These are phyloP conservation scores for Colletotrichum tofieldiae DNA, from an alignment of 2,329 filamentous ascomycete genomes.

Conservation along the genomic window DNA sequence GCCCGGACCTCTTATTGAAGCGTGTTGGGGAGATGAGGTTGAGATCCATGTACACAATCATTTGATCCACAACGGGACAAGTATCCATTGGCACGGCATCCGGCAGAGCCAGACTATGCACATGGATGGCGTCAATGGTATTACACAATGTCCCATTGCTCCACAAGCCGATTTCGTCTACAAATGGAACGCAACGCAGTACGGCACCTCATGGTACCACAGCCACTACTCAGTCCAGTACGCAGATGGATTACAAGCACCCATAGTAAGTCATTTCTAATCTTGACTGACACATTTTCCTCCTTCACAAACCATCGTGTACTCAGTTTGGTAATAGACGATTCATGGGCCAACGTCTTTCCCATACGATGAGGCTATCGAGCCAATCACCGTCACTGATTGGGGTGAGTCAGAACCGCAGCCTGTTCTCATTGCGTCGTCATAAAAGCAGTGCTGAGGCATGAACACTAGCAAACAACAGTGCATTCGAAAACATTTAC, in stretches of 20 bases:
- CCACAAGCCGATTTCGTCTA: conserved; percentile 55
- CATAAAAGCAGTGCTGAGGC: background rate
- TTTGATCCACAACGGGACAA: conserved; percentile 58
- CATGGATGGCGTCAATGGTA: conserved; percentile 51
- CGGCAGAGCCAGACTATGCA: conserved; percentile 54
- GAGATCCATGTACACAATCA: conserved; percentile 77
- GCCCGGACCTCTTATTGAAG: conserved; percentile 50
- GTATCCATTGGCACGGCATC: conserved; percentile 70
- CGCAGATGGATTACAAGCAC: conserved; percentile 68
- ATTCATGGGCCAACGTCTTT: conserved; percentile 42
- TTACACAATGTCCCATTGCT: conserved; percentile 68
- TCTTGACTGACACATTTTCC: too few relatives aligned
- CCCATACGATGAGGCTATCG: conserved; percentile 40
- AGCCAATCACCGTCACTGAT: conserved; percentile 42
- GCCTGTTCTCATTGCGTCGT: too few relatives aligned
- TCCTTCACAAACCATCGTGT: too few relatives aligned
- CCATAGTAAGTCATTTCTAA: conserved; percentile 57
- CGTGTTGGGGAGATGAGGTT: conserved; percentile 49
- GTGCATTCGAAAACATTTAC: conserved; percentile 17
- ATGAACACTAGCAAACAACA: conserved; percentile 11
- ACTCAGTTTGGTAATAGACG: conserved; percentile 23
- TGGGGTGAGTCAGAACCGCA: conserved; percentile 33
- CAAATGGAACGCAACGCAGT: conserved; percentile 54
- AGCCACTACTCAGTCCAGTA: conserved; percentile 59
- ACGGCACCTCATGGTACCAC: conserved; percentile 59